Base-by-base conservation (phyloP, 2,329 filamentous ascomycete species). In the Pyricularia pennisetigena region DNA sequence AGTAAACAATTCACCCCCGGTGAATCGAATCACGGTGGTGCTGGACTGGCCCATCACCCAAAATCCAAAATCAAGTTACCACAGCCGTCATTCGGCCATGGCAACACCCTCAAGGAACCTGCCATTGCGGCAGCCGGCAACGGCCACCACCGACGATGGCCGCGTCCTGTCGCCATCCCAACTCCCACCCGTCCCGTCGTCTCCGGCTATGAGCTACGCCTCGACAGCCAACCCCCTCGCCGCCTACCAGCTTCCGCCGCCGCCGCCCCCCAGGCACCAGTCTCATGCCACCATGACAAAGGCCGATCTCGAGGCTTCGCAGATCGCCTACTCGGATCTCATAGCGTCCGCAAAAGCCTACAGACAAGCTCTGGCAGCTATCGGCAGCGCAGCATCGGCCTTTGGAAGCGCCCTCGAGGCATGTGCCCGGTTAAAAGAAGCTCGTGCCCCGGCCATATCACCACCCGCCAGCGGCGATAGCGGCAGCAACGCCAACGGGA, bases 341-440 rank as follows among this genome's bases (percentile, higher is more conserved):
- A 75, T 90, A 66, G 76, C 84, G 24, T 85, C 84, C 16, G 88
- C 88, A 63, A 90, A 90, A 75, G 77, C 82, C 59, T 90, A 90
- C 76, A 85, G 88, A 64, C 75, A 85, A 24, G 87, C 88, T 20
- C 85, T 90, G 64, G 83, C 87, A 49, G 76, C 84, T 2, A 80
- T 90, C 14, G 88, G 87, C 9, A 82, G 81, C 5, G 84, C 88
- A 2, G 86, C 88, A 1, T 89, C 87, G 0, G 79, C 83, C 35
- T 90, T 90, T 74, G 88, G 87, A 65, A 83, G 83, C 64, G 86
- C 88, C 20, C 82, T 90, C 69, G 88, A 90, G 78, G 78, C 86
- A 70, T 90, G 88, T 76, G 88, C 88, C n/a, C 84, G 88, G 16
- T 79, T 90, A 35, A 90, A 90, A 74, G 88, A 90, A 75, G 85